Evolutionary conservation across 176 grass and related monocot genomes (phyloP), one percentile per base, ranked within the genome.

Genomic region (Triticum monococcum): DNA sequence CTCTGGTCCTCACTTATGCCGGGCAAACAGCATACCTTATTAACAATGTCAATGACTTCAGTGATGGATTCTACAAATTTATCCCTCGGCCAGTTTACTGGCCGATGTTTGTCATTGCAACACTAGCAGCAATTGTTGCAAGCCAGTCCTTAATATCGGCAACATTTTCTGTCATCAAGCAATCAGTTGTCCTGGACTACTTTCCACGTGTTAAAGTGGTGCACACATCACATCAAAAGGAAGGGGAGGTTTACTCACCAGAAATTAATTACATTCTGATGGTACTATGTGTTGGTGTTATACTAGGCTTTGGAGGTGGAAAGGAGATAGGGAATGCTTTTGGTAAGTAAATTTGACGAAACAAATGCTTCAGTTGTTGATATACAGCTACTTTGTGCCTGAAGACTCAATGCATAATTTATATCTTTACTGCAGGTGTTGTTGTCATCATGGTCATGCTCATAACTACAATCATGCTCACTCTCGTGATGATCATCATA

Each of bases 71-170:
- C 86, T 97, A 83, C 77, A 97, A 95, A 38, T 97, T 93, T 75
- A 79, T 97, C 18, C 91, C 92, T 20, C 40, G 25, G 16, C 87
- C 91, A 1, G 87, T 97, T 82, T 97, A 95, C 81, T 97, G 95
- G 95, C 91, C 95, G 13, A 95, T 95, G 95, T 95, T 97, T 80
- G 22, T 91, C 64, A 82, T 97, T 23, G 86, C 92, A 63, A 95
- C 95, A 37, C 75, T 95, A 12, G 91, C 91, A 33, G 87, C 92
- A 62, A 95, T 97, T 32, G 95, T 97, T 11, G 91, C 92, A 17
- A 97, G 95, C 85, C 92, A 97, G 86, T 95, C 95, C 72, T 88
- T 95, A 32, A 93, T 97, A 78, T 95, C 92, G 9, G 95, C 92
- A 25, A 95, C 90, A 22, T 93, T 97, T 84, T 97, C 95, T 56